Evolutionary conservation across 2,329 filamentous ascomycete species (phyloP).

Genomic region (Pseudonectria buxi): DNA sequence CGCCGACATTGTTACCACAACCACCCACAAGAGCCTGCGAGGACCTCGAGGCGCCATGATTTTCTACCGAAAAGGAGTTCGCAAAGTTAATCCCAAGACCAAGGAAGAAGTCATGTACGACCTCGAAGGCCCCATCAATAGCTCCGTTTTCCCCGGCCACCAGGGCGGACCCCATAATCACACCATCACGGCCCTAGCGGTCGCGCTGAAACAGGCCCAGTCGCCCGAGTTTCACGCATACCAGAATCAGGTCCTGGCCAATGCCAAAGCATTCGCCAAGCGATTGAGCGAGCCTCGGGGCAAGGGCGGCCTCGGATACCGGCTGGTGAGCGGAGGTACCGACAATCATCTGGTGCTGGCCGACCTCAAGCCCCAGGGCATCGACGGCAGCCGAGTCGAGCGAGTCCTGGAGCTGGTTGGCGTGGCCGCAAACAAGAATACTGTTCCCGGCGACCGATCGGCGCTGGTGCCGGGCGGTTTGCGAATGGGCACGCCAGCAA

Average conservation of each 20-base stretch:
- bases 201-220: constrained; percentile 90
- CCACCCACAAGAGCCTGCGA: constrained; percentile 94
- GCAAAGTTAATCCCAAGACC: constrained; percentile 75
- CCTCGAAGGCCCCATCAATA: constrained; percentile 88
- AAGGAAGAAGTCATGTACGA: constrained; percentile 83
- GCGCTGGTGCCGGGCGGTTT: constrained; percentile 89
- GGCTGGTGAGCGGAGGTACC: constrained; percentile 86
- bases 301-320: constrained; percentile 74
- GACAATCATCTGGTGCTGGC: constrained; percentile 95
- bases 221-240: constrained; percentile 86
- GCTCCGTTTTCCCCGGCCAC: constrained; percentile 94
- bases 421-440: constrained; percentile 99
- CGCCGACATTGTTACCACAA: constrained; percentile 94
- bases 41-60: constrained; percentile 96
- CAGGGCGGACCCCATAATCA: constrained; percentile 98
- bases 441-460: constrained; percentile 89
- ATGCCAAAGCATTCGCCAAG: constrained; percentile 78
- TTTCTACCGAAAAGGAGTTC: constrained; percentile 92
- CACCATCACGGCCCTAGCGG: constrained; percentile 91
- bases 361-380: constrained; percentile 79
- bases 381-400: constrained; percentile 88
- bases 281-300: constrained; percentile 61
- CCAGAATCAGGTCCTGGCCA: constrained; percentile 82
- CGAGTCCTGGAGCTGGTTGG: constrained; percentile 85
- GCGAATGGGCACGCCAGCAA: constrained; percentile 90